Percentiles rank a stretch among this genome's conserved stretches.
Evolutionary conservation across 352 stramenopile species (phyloP).

Genomic region (Pythium periplocum): DNA sequence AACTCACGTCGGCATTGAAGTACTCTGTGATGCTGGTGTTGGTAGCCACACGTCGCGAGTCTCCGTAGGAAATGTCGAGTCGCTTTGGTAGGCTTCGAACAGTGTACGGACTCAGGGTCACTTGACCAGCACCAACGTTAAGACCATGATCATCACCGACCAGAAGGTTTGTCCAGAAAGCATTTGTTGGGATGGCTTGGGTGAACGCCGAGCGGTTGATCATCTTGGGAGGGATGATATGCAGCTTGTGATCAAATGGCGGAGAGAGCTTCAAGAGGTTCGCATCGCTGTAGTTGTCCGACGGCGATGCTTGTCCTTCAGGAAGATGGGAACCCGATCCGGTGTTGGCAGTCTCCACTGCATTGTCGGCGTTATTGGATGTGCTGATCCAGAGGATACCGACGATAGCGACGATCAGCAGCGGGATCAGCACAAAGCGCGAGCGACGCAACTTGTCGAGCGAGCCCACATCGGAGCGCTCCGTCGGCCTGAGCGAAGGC

Average conservation of each 20-base stretch:
- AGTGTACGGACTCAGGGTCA: slow-evolving; percentile 83
- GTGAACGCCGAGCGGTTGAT: slow-evolving; percentile 38
- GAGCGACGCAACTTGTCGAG: slow-evolving; percentile 27
- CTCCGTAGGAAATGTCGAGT: slow-evolving; percentile 80
- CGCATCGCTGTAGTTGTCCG: slow-evolving; percentile 20
- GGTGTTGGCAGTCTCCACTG: no score
- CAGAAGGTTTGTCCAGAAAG: slow-evolving; percentile 88
- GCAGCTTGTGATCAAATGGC: slow-evolving; percentile 44
- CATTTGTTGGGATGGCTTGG: slow-evolving; percentile 74
- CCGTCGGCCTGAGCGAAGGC: slow-evolving; percentile 13
- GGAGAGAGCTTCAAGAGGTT: slow-evolving; percentile 54
- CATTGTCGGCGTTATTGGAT: slow-evolving; percentile 8
- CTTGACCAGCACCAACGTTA: slow-evolving; percentile 59
- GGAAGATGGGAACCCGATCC: no score
- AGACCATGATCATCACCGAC: slow-evolving; percentile 69
- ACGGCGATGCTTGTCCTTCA: slow-evolving; percentile 4
- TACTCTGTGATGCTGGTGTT: slow-evolving; percentile 64
- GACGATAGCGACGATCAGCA: slow-evolving; percentile 44
- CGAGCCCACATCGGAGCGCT: slow-evolving; percentile 4
- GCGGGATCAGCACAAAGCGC: slow-evolving; percentile 49
- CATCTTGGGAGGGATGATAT: slow-evolving; percentile 58
- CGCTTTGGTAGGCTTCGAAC: slow-evolving; percentile 60
- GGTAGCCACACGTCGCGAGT: slow-evolving; percentile 63
- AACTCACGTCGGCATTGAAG: slow-evolving; percentile 72
- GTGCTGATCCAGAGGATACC: slow-evolving; percentile 30